Evolutionary conservation across 164 flowering plant genomes (phyloP).

Genomic region (Vitis riparia): DNA sequence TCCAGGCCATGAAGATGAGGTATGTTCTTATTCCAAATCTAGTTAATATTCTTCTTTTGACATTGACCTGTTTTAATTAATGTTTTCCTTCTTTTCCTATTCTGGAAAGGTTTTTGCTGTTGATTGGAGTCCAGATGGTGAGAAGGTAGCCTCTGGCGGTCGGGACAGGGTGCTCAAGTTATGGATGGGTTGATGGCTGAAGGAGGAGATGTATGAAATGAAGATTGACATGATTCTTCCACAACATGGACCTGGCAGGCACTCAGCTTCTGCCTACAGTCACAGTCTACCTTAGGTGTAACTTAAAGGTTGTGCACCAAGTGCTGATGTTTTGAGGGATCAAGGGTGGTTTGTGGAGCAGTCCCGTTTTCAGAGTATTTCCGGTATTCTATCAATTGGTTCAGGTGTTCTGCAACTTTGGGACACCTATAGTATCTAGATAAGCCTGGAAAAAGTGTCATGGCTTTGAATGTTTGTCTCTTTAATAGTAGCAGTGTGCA

Average conservation of each 20-base stretch:
- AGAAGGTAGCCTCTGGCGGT: slow-evolving; percentile 98
- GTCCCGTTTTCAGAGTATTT: too few species aligned
- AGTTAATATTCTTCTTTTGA: neutral
- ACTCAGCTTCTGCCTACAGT: too few species aligned
- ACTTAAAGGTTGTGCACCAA: neutral
- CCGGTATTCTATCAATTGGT: too few species aligned
- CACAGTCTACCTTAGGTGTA: too few species aligned
- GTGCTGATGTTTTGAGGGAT: too few species aligned
- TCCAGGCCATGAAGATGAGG: slow-evolving; percentile 99
- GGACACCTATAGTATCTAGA: too few species aligned
- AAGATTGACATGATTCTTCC: neutral
- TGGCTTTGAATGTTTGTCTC: too few species aligned
- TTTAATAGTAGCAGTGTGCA: too few species aligned
- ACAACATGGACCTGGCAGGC: too few species aligned
- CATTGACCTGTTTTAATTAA: neutral
- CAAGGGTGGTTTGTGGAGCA: neutral
- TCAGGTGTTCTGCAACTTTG: too few species aligned
- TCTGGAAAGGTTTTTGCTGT: slow-evolving; percentile 80
- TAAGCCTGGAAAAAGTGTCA: too few species aligned
- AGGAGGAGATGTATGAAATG: neutral
- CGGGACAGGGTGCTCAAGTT: slow-evolving; percentile 79
- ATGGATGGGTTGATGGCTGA: slow-evolving; percentile 74
- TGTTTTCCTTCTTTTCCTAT: neutral
- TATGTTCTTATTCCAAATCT: slow-evolving; percentile 15
- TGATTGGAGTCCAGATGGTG: slow-evolving; percentile 99